A percentile compares a stretch with the other conserved stretches of the same genome.
Conservation (phyloP, 805 yeast species). For the Metschnikowia aberdeeniae region DNA sequence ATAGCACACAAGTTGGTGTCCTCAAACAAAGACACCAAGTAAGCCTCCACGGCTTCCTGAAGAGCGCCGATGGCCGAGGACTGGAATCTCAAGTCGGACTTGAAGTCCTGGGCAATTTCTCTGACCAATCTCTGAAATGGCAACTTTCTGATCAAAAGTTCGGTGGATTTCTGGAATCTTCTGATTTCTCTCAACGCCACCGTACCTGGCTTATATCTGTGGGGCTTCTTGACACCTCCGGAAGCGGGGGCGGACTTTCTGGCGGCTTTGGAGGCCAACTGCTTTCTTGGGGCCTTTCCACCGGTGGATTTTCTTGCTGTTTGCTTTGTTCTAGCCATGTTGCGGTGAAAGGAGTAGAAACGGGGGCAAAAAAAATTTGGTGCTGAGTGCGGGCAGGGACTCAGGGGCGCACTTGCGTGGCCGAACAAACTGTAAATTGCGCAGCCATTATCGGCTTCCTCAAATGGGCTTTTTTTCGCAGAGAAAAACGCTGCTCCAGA, state of each 20-base stretch:
- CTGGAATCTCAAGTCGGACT: conserved; percentile 44
- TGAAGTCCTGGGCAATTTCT: conserved; percentile 46
- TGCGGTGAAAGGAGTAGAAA: neutral
- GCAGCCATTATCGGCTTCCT: neutral
- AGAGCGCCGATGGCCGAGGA: conserved; percentile 45
- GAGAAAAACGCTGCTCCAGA: neutral
- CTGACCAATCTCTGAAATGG: conserved; percentile 47
- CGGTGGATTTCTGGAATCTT: conserved; percentile 45
- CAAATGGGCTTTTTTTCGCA: conserved; percentile 1
- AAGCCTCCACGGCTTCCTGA: conserved; percentile 46
- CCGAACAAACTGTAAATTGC: conserved; percentile 5
- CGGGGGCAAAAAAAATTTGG: neutral
- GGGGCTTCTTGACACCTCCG: conserved; percentile 47
- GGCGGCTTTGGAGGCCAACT: conserved; percentile 46
- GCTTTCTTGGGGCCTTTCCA: conserved; percentile 48
- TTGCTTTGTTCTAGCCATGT: conserved; percentile 46
- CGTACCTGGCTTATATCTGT: conserved; percentile 49
- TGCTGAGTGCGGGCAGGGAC: conserved; percentile 3
- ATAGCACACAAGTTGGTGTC: conserved; percentile 47
- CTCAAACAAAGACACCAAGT: conserved; percentile 43
- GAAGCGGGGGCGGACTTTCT: conserved; percentile 45
- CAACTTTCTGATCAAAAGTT: conserved; percentile 43
- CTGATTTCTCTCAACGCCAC: conserved; percentile 47
- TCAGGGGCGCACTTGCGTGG: conserved; percentile 4
- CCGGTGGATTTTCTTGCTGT: conserved; percentile 47